Conservation (phyloP, 2,329 filamentous ascomycete genomes). For the Microcyclosporella mali region DNA sequence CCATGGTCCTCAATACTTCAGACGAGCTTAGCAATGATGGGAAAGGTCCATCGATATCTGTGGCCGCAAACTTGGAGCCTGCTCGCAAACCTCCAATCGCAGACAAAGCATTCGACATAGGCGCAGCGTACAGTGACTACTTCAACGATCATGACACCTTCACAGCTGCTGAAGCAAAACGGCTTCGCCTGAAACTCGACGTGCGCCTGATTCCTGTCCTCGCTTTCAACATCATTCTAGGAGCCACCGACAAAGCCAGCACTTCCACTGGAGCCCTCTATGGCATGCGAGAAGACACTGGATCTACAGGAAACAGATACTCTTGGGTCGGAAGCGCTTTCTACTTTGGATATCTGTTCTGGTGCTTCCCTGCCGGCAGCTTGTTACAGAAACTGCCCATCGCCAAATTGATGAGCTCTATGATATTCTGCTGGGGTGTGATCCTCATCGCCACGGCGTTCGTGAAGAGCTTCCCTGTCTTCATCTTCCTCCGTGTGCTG, state of each 20-base stretch:
- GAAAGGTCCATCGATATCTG: slow-evolving; percentile 2
- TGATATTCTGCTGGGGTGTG: slow-evolving; percentile 7
- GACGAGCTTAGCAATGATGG: too few species aligned
- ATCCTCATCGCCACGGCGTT: slow-evolving; percentile 6
- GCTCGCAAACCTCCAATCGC: not conserved
- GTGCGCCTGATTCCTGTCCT: slow-evolving; percentile 9
- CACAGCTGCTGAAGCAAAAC: not conserved
- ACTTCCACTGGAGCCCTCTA: slow-evolving; percentile 6
- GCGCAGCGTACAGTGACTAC: slow-evolving; percentile 7
- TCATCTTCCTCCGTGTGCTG: slow-evolving; percentile 38
- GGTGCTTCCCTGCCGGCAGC: slow-evolving; percentile 50
- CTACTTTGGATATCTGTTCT: slow-evolving; percentile 51
- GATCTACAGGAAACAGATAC: slow-evolving; percentile 52
- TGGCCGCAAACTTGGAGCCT: not conserved
- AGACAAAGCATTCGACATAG: slow-evolving; percentile 5
- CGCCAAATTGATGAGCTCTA: slow-evolving; percentile 33
- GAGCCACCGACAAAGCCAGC: slow-evolving; percentile 8
- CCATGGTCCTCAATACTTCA: too few species aligned
- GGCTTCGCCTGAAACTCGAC: slow-evolving; percentile 7
- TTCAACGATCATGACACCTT: slow-evolving; percentile 7
- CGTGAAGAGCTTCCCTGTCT: slow-evolving; percentile 15
- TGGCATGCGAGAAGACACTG: slow-evolving; percentile 52
- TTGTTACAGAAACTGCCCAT: slow-evolving; percentile 48
- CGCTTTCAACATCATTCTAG: slow-evolving; percentile 9
- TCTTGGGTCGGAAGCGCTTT: slow-evolving; percentile 47